Base-by-base conservation (phyloP, 139 green algal genomes). In the Pleodorina starrii region DNA sequence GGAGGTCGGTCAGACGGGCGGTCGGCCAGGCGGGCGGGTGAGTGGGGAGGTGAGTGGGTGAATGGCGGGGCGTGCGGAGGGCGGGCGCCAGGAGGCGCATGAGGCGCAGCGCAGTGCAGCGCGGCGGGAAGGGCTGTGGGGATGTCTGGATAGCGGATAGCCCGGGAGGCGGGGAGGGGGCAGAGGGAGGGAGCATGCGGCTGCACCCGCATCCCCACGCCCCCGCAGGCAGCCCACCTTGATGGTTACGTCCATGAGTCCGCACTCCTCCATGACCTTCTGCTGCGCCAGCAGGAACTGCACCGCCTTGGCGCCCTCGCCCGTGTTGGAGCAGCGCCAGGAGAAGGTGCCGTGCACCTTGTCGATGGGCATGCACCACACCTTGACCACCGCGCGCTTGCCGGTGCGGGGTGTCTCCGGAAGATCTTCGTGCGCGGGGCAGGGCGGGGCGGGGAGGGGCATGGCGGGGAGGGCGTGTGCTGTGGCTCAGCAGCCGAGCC, bases 321-420 rank as follows among this genome's bases (percentile, higher is more conserved):
- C 69, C 84, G 68, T 73, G 69, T 92, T 86, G 38, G n/a, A 29
- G 75, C 89, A 92, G 27, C 44, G 50, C 84, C 89, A 90, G 2
- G 50, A 46, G 50, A 92, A 88, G 19, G 74, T 87, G 32, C 46
- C 60, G 84, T 87, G 84, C 48, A 92, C 90, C 83, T 93, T 93
- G 75, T 93, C 87, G 36, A 91, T 73, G 6, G 90, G 90, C 87
- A 93, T 89, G 76, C 90, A 93, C 83, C 86, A 93, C 40, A 93
- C 90, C 84, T 93, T 93, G 43, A 93, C 23, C 11, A 93, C 69
- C 1, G 87, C 90, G n/a, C 68, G 68, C 57, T 78, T 60, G 5
- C 84, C 84, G 17, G 83, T 88, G 1, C 1, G 63, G 43, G 54
- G 5, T 0, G 89, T 92, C 5, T 91, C 88, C 6, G 88, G 81